Conservation (phyloP, 352 stramenopile species). For the Thraustochytrium sp. region DNA sequence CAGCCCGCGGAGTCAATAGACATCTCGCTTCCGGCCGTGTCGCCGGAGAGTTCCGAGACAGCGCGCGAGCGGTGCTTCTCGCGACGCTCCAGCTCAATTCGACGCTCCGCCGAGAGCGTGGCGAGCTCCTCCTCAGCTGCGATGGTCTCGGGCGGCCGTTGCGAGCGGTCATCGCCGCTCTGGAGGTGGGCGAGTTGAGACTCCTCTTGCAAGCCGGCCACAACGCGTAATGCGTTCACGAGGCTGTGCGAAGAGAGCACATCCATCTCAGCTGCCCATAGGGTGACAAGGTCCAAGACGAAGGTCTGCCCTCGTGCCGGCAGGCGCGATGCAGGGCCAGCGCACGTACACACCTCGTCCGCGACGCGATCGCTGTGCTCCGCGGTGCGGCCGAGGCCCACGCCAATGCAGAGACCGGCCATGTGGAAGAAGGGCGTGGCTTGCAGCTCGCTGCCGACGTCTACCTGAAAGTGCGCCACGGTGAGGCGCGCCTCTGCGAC, state of each 20-base stretch:
- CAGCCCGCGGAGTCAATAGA: constrained; percentile 9
- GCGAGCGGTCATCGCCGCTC: neutral
- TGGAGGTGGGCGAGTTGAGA: neutral
- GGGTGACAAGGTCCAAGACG: neutral
- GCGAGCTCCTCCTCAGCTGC: neutral
- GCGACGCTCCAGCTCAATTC: constrained; percentile 20
- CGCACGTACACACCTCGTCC: neutral
- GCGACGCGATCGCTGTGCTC: neutral
- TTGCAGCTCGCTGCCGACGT: neutral
- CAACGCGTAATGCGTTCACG: neutral
- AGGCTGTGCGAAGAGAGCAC: neutral
- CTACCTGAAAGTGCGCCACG: neutral
- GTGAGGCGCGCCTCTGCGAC: neutral
- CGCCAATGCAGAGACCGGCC: neutral
- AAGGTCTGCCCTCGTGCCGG: neutral
- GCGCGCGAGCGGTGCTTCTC: neutral
- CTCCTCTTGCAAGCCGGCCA: neutral
- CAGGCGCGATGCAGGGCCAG: neutral
- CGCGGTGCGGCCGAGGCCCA: neutral
- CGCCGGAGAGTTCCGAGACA: neutral
- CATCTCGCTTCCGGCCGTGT: neutral
- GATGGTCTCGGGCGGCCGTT: neutral
- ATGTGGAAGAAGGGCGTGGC: neutral
- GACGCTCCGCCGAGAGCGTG: neutral
- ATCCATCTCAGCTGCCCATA: neutral